Conservation (phyloP, 208 protist species). For the Crithidia bombi region DNA sequence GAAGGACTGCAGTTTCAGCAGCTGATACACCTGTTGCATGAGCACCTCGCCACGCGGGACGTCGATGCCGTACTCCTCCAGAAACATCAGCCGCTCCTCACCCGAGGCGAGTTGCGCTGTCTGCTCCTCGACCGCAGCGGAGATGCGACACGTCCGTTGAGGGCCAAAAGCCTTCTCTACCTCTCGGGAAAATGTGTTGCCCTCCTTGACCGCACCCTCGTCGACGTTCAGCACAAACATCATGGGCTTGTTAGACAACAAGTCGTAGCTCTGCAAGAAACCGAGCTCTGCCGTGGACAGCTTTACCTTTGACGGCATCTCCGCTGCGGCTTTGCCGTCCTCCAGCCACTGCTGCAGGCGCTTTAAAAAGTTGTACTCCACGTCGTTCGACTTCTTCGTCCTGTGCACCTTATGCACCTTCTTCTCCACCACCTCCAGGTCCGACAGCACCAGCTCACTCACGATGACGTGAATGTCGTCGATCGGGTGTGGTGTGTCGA, state of each 20-base stretch:
- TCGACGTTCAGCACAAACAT: slow-evolving; percentile 90
- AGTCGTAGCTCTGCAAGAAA: slow-evolving; percentile 57
- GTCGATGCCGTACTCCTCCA: slow-evolving; percentile 80
- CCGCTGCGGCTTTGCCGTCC: slow-evolving; percentile 55
- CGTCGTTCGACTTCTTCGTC: slow-evolving; percentile 48
- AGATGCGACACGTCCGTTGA: slow-evolving; percentile 68
- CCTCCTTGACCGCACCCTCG: slow-evolving; percentile 51
- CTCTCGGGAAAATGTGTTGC: slow-evolving; percentile 55
- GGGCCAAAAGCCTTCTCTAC: slow-evolving; percentile 70
- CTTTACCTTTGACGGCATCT: slow-evolving; percentile 24
- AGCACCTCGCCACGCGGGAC: slow-evolving; percentile 70
- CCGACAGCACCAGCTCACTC: slow-evolving; percentile 82
- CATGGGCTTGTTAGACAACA: slow-evolving; percentile 85
- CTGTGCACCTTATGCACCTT: slow-evolving; percentile 47
- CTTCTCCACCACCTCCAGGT: slow-evolving; percentile 83
- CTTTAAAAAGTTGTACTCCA: slow-evolving; percentile 49
- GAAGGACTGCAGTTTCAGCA: slow-evolving; percentile 81
- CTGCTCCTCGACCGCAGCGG: slow-evolving; percentile 82
- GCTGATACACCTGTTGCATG: slow-evolving; percentile 58
- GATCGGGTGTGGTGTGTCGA: slow-evolving; percentile 75
- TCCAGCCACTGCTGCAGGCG: slow-evolving; percentile 57
- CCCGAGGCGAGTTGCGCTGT: slow-evolving; percentile 63
- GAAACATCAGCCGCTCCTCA: slow-evolving; percentile 77
- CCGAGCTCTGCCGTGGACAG: slow-evolving; percentile 26
- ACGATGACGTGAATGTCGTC: slow-evolving; percentile 80